Evolutionary conservation across 192 early-diverging fungal genomes (phyloP), one percentile per base, ranked within the genome.

Genomic region (Coemansia sp.): DNA sequence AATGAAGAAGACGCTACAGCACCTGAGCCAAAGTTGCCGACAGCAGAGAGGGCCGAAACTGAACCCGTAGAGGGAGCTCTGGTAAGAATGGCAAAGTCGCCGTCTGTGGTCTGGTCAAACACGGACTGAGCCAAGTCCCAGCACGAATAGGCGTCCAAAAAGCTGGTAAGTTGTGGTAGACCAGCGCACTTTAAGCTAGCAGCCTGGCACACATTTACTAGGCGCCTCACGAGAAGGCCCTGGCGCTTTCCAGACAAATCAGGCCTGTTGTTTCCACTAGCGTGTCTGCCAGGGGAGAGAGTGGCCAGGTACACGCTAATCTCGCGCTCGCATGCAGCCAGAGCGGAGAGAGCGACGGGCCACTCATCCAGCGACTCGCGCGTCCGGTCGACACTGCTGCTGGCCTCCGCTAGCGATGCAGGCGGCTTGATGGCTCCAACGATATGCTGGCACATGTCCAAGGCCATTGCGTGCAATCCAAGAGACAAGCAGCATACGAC

Each of bases 71-170:
- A n/a, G 43, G 15, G 70, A 10, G 24, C 3, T 13, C 44, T 59
- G 3, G 80, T 78, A 55, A 82, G 62, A 4, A 58, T 35, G 4
- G 80, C 75, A 78, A 72, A 83, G 63, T 83, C 80, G 41, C 80
- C 80, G 38, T 71, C 80, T 1, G 68, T 63, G 11, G 80, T 83
- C 38, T 83, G 71, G 24, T 61, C 65, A 49, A 78, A 75, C 0
- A 83, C 61, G 12, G 61, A 16, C n/a, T 41, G 59, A 3, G 76
- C 72, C 35, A 83, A 32, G 65, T 73, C 68, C 80, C 80, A 83
- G 64, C 76, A 70, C 16, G 69, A 52, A 20, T 71, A 65, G 2
- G 69, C 56, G 22, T 83, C 76, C 7, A 78, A 69, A 24, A 83
- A 62, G 2, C 40, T 27, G 13, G 56, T 58, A 37, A 82, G 64